Percentiles rank a stretch among this genome's conserved stretches.
phyloP scores from a whole-genome alignment of 2,329 filamentous ascomycete species.

The Arthrobotrys sinensis region DNA sequence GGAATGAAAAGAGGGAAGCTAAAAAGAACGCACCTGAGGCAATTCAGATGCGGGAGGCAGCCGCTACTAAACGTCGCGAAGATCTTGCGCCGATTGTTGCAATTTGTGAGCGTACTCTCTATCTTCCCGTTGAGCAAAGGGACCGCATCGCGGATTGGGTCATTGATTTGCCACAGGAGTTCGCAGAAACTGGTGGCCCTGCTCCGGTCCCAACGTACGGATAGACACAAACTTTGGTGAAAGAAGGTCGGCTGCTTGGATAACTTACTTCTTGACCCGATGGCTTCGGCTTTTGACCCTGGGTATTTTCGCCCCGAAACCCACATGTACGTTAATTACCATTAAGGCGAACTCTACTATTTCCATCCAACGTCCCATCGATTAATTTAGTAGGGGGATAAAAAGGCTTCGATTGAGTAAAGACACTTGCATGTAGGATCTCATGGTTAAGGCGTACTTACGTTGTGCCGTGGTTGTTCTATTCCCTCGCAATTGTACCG shows the following conservation, averaged over 20 bases:
- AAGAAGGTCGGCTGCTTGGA: neutral
- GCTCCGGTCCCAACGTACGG: neutral
- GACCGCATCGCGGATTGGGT: slow-evolving; percentile 20
- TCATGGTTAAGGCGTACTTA: no score
- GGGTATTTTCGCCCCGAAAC: no score
- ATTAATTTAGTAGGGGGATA: no score
- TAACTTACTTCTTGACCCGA: neutral
- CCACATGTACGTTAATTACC: no score
- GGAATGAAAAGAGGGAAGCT: neutral
- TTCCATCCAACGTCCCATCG: no score
- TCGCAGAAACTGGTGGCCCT: neutral
- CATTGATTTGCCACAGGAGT: slow-evolving; percentile 13
- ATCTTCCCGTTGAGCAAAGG: slow-evolving; percentile 2
- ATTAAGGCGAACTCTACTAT: no score
- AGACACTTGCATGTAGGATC: no score
- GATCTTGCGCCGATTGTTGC: neutral
- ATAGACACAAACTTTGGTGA: neutral
- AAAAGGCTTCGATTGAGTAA: no score
- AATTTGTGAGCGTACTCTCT: neutral
- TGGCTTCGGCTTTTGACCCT: neutral
- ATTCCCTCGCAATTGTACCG: no score
- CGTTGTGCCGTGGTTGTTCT: no score
- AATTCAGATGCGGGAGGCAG: neutral
- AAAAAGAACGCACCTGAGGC: neutral
- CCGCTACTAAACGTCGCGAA: neutral